Percentiles rank a stretch among this genome's conserved stretches.
phyloP scores from a whole-genome alignment of 441 rosid species.

The Populus trichocarpa region DNA sequence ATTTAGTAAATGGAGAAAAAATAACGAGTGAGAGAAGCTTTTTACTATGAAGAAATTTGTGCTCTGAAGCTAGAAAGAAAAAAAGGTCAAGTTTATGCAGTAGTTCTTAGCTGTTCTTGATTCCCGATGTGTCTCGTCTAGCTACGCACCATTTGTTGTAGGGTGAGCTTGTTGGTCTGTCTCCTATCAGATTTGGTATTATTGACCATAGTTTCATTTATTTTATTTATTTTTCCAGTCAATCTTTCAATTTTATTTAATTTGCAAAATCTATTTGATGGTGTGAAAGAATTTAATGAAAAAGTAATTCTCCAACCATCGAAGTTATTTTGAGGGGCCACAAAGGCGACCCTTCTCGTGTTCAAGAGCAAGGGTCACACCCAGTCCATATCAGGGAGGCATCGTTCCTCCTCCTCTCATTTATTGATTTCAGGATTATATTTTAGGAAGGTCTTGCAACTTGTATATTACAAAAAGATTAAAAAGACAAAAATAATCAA shows the following conservation, averaged over 20 bases:
- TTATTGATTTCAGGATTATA: background rate
- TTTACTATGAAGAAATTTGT: background rate
- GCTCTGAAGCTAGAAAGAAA: background rate
- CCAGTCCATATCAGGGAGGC: background rate
- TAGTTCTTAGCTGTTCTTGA: background rate
- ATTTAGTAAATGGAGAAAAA: slow-evolving; percentile 34
- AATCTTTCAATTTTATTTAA: too few relatives aligned
- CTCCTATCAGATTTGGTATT: background rate
- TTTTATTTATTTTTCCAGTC: background rate
- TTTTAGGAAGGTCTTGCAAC: background rate
- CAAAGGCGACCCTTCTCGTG: background rate
- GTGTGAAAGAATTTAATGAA: background rate
- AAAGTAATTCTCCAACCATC: background rate
- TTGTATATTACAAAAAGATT: background rate
- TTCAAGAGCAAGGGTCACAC: background rate
- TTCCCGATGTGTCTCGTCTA: background rate
- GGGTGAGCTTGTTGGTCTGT: background rate
- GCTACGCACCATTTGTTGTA: background rate
- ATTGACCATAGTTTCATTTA: background rate
- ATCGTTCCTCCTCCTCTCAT: too few relatives aligned
- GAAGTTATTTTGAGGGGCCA: background rate
- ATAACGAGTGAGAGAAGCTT: background rate
- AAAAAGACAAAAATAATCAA: background rate
- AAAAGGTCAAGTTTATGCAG: background rate
- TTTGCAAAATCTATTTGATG: background rate